A percentile compares a stretch with the other conserved stretches of the same genome.
phyloP scores from a whole-genome alignment of 2,329 filamentous ascomycete species.

The Ophiocordyceps robertsii region DNA sequence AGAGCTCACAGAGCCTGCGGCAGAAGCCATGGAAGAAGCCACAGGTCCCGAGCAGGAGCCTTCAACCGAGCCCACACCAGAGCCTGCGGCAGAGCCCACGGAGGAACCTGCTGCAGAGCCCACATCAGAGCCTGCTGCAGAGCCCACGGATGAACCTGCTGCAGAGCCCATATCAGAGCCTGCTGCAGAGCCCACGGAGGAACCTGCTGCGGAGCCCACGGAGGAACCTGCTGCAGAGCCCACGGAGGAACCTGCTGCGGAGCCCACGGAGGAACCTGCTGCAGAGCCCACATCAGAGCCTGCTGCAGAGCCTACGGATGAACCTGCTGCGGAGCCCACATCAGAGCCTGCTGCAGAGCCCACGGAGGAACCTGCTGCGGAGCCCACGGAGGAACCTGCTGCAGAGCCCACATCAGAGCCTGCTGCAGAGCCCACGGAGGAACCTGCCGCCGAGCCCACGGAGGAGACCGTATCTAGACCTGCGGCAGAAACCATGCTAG shows the following conservation, averaged over 20 bases:
- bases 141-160: not conserved
- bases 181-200: too few relatives aligned
- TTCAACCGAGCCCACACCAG: not conserved
- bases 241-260: not conserved
- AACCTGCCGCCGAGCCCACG: too few relatives aligned
- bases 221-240: not conserved
- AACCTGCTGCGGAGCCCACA: too few relatives aligned
- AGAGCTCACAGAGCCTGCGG: not conserved
- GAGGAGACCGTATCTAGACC: too few relatives aligned
- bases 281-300: not conserved
- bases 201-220: too few relatives aligned
- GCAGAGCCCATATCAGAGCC: not conserved
- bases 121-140: too few relatives aligned
- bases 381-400: not conserved
- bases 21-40: not conserved
- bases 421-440: too few relatives aligned
- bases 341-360: too few relatives aligned
- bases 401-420: not conserved
- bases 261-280: not conserved
- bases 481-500: too few relatives aligned
- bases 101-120: too few relatives aligned
- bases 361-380: not conserved
- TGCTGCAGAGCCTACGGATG: too few relatives aligned
- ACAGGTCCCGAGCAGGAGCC: not conserved
- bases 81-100: too few relatives aligned